phyloP scores from a whole-genome alignment of 371 early-diverging fungal species.

The Apophysomyces trapeziformis region DNA sequence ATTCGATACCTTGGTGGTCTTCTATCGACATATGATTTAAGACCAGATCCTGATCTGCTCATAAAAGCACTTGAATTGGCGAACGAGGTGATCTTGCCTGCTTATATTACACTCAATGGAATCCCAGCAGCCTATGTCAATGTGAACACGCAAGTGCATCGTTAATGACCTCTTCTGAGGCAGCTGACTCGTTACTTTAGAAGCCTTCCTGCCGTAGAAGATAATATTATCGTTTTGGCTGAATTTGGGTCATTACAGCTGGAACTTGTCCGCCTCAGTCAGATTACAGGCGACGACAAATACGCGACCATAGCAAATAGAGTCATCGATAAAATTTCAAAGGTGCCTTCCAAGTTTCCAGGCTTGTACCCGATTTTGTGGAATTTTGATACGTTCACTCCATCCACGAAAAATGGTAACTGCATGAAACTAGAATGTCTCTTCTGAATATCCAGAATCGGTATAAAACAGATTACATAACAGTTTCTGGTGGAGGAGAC shows the following conservation, averaged over 20 bases:
- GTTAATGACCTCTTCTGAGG: background rate
- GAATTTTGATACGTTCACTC: conserved; percentile 31
- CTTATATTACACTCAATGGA: conserved; percentile 62
- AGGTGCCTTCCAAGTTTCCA: conserved; percentile 55
- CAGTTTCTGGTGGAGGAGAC: conserved; percentile 73
- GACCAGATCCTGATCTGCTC: conserved; percentile 62
- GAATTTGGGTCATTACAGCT: conserved; percentile 89
- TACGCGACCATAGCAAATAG: conserved; percentile 71
- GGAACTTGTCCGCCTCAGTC: conserved; percentile 83
- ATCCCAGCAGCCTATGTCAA: conserved; percentile 81
- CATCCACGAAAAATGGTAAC: conserved; percentile 34
- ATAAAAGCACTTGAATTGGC: conserved; percentile 36
- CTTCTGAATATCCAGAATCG: too few relatives aligned
- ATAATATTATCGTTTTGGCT: conserved; percentile 65
- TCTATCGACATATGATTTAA: conserved; percentile 62
- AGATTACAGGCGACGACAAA: conserved; percentile 71
- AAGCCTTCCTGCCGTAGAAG: conserved; percentile 18
- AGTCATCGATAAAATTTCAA: conserved; percentile 61
- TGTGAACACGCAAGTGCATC: conserved; percentile 32
- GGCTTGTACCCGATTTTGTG: conserved; percentile 78
- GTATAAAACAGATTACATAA: conserved; percentile 41
- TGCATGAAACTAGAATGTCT: background rate
- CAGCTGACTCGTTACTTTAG: conserved; percentile 22
- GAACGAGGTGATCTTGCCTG: conserved; percentile 46
- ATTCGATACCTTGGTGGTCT: conserved; percentile 79